A percentile compares a stretch with the other conserved stretches of the same genome.
phyloP scores from a whole-genome alignment of 1,284 basidiomycete genomes.

The Trametes pubescens region DNA sequence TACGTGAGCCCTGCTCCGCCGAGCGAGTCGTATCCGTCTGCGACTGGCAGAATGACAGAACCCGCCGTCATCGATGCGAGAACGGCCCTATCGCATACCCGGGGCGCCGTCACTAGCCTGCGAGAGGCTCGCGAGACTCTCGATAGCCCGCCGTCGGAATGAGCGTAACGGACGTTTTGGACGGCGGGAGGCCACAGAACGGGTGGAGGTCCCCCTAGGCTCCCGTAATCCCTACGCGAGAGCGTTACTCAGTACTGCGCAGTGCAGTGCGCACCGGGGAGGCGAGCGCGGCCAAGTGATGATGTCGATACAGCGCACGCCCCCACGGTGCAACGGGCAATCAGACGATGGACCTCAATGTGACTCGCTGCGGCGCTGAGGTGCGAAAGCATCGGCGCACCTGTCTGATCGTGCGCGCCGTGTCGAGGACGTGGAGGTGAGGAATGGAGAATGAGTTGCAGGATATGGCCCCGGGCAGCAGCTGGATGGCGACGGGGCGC shows the following conservation, averaged over 20 bases:
- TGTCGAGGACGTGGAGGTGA: background rate
- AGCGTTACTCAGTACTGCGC: no score
- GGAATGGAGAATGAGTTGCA: constrained; percentile 7
- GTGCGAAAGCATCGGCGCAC: constrained; percentile 22
- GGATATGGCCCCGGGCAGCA: background rate
- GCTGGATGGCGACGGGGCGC: background rate
- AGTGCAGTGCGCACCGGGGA: no score
- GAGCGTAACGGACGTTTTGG: no score
- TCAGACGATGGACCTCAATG: constrained; percentile 12
- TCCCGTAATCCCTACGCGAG: no score
- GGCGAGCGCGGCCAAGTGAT: no score
- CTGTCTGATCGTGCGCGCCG: constrained; percentile 18
- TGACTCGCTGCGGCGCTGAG: constrained; percentile 20
- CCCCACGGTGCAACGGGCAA: background rate
- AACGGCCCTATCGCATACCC: background rate
- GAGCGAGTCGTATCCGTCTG: no score
- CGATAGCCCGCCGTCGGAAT: no score
- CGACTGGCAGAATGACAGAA: background rate
- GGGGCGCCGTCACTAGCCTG: background rate
- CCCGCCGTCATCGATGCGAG: background rate
- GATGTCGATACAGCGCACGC: no score
- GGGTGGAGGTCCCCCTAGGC: no score
- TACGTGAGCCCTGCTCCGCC: background rate
- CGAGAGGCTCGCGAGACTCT: no score
- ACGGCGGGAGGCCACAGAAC: no score